Base-by-base conservation (phyloP, 371 early-diverging fungal genomes). In the Pancytospora epiphaga region DNA sequence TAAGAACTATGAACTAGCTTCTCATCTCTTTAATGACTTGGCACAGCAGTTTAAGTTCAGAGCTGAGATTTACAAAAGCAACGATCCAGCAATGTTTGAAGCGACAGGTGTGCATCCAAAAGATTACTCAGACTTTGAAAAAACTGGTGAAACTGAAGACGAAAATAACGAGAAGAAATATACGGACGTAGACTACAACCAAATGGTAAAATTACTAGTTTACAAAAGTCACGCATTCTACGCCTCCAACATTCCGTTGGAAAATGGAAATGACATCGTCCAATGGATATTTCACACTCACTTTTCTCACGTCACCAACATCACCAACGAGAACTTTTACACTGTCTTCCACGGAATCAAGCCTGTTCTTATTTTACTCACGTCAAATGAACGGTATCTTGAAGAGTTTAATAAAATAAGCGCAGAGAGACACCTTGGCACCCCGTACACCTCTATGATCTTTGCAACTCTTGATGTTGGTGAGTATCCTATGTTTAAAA, bases 271-370 rank as follows among this genome's bases (percentile, higher is more conserved):
- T 37, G 77, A 70, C 18, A 62, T 83, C n/a, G 50, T 72, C 29
- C 81, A 79, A 30, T 83, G 83, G 83, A 75, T 83, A 36, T 83
- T 81, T 66, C 78, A 81, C 60, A 66, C 82, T 1, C 82, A 82
- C 71, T 83, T 81, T 71, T 76, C 78, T 9, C 70, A 80, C 52
- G 65, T 81, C n/a, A 80, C 82, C 38, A 76, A 65, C 57, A 70
- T 83, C 4, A 66, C 50, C 0, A 80, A 77, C 47, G 75, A 78
- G n/a, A 82, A 80, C 64, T 83, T 83, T 68, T 79, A 74, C 57
- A 64, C 78, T 18, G 72, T 83, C 43, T 83, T 83, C 72, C 81
- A 82, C 66, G 83, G 83, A 0, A 65, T 79, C 29, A 83, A 83
- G 60, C 83, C 83, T 18, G 81, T 73, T 6, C 50, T 82, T 34